These are phyloP conservation scores for Kokia cookei DNA, from an alignment of 441 rosid species.

Conservation along the genomic window DNA sequence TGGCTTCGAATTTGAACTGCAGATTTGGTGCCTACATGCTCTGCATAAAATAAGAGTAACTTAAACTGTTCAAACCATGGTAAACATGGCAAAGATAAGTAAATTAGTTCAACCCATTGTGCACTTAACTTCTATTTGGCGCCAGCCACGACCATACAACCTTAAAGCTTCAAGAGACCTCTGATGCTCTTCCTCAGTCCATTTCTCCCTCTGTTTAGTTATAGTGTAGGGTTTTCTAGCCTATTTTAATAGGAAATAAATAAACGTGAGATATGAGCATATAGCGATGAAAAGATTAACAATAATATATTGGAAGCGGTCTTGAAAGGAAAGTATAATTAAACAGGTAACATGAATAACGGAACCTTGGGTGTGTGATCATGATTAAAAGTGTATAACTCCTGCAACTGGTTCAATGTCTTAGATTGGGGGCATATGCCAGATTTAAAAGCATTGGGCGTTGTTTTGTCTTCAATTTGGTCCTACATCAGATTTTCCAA, in stretches of 20 bases:
- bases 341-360: not conserved
- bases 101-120: not conserved
- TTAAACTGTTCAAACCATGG: not conserved
- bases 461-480: not conserved
- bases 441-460: slow-evolving; percentile 9
- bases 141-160: slow-evolving; percentile 85
- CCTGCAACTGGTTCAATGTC: slow-evolving; percentile 7
- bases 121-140: slow-evolving; percentile 58
- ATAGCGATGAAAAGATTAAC: not conserved
- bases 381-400: slow-evolving; percentile 15
- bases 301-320: not conserved
- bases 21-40: slow-evolving; percentile 74
- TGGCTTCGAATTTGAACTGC: slow-evolving; percentile 94
- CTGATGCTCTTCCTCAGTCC: slow-evolving; percentile 84
- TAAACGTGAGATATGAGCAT: not conserved
- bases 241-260: slow-evolving; percentile 21
- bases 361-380: slow-evolving; percentile 36
- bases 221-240: slow-evolving; percentile 77
- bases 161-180: slow-evolving; percentile 81
- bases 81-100: not conserved
- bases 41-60: slow-evolving; percentile 33
- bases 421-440: slow-evolving; percentile 14
- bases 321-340: not conserved
- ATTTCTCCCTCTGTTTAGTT: slow-evolving; percentile 80
- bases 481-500: slow-evolving; percentile 14